These are phyloP conservation scores for Colletotrichum plurivorum DNA, from an alignment of 2,329 filamentous ascomycete genomes.

Conservation along the genomic window DNA sequence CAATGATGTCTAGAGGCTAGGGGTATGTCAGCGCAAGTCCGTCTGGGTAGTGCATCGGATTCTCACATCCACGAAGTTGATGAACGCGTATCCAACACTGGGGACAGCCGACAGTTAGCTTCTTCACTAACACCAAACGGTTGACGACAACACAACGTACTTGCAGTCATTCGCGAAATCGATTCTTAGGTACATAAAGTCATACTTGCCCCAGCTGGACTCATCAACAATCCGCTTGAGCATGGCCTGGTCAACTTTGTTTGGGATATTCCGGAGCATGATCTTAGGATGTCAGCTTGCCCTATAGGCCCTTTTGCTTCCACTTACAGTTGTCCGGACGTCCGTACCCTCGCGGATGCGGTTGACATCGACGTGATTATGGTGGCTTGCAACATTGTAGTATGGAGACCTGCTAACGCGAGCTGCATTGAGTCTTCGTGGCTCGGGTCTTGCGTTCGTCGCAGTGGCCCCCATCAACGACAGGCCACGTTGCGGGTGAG, in stretches of 20 bases:
- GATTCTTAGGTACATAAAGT: constrained; percentile 96
- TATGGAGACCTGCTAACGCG: constrained; percentile 62
- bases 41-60: constrained; percentile 1
- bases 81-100: constrained; percentile 96
- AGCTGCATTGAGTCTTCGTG: constrained; percentile 64
- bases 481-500: constrained; percentile 31
- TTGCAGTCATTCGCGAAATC: constrained; percentile 89
- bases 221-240: constrained; percentile 86
- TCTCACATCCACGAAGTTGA: constrained; percentile 89
- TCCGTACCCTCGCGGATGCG: constrained; percentile 77
- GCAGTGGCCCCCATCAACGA: constrained; percentile 38
- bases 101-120: constrained; percentile 21
- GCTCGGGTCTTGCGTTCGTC: constrained; percentile 52
- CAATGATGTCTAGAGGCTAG: constrained; percentile 80
- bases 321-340: constrained; percentile 80
- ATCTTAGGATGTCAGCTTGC: constrained; percentile 68
- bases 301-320: neutral
- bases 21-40: constrained; percentile 52
- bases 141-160: constrained; percentile 62
- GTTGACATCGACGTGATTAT: constrained; percentile 74
- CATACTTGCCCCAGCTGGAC: constrained; percentile 85
- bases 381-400: constrained; percentile 64
- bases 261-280: constrained; percentile 96
- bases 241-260: constrained; percentile 84
- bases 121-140: neutral